phyloP scores from a whole-genome alignment of 2,329 filamentous ascomycete genomes.

The Sordariomycetes sp. region DNA sequence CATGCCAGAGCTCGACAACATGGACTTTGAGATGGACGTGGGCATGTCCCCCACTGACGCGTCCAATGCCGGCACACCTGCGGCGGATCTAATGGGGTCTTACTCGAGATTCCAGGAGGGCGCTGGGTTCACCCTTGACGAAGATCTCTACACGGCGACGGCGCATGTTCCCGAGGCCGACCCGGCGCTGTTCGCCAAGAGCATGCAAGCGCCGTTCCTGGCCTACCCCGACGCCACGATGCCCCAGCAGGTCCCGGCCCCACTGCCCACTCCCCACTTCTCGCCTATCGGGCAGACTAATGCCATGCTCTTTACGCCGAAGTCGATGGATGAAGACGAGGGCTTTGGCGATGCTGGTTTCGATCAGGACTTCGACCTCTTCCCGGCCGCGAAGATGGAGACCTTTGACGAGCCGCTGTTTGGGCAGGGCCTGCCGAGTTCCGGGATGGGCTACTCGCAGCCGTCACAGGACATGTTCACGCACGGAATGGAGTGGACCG shows the following conservation, averaged over 20 bases:
- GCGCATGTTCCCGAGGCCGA: slow-evolving; percentile 29
- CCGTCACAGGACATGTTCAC: slow-evolving; percentile 37
- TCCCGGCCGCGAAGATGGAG: slow-evolving; percentile 30
- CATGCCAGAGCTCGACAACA: slow-evolving; percentile 23
- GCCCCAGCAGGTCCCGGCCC: neutral
- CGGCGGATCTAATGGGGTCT: slow-evolving; percentile 32
- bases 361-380: slow-evolving; percentile 56
- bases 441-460: slow-evolving; percentile 40
- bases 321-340: slow-evolving; percentile 51
- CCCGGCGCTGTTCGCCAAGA: slow-evolving; percentile 26
- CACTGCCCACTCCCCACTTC: slow-evolving; percentile 32
- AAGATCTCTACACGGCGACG: slow-evolving; percentile 52
- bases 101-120: slow-evolving; percentile 51
- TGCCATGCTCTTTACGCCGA: slow-evolving; percentile 58
- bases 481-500: slow-evolving; percentile 28
- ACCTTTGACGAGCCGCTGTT: slow-evolving; percentile 33
- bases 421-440: slow-evolving; percentile 33
- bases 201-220: slow-evolving; percentile 17
- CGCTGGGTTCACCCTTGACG: slow-evolving; percentile 49
- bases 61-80: slow-evolving; percentile 15
- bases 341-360: slow-evolving; percentile 42
- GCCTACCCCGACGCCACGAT: neutral
- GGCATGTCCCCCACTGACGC: slow-evolving; percentile 25
- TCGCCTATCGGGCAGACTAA: slow-evolving; percentile 60
- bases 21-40: slow-evolving; percentile 25